Base-by-base conservation (phyloP, 2,329 filamentous ascomycete genomes). In the Fusarium sp. region DNA sequence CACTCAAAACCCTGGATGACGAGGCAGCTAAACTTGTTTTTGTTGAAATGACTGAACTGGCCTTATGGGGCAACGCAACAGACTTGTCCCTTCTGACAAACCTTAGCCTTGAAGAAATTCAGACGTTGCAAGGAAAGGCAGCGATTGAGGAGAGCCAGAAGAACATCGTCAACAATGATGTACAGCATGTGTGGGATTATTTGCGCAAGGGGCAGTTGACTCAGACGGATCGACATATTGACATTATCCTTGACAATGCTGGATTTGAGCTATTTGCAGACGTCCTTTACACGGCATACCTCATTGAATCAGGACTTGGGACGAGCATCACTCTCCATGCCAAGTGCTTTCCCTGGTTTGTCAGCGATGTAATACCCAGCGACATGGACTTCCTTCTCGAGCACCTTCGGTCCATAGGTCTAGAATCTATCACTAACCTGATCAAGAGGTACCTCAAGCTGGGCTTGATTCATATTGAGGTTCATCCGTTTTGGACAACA, bases 251-350 rank as follows among this genome's bases (percentile, higher is more conserved):
- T 9, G 59, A 61, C 11, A 61, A 61, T 34, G 59, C 59, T 20
- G 59, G 59, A 20, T 61, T 61, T 24, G 59, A 61, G 6, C 52
- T 61, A 16, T 61, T 61, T 34, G 32, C 59, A 38, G 59, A 61
- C 7, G 22, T 61, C 3, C 52, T 61, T 11, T 58, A 49, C 25
- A 9, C 43, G 10, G 38, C 59, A 61, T 61, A 61, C n/a, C 59
- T 61, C 9, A 49, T 58, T 4, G 52, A 16, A 58, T 61, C 44
- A 10, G 52, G 52, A 16, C 44, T 61, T 10, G 59, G 12, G 7
- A 49, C 59, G 3, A 61, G 43, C 27, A 30, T 61, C 27, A 61
- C 52, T 20, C 34, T 61, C 1, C 59, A 61, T 18, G 59, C 52
- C 1, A 61, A 61, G 47, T 50, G 52, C 15, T 61, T 61, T 49